These are phyloP conservation scores for Trichophyton equinum DNA, from an alignment of 2,329 filamentous ascomycete genomes.

Conservation along the genomic window DNA sequence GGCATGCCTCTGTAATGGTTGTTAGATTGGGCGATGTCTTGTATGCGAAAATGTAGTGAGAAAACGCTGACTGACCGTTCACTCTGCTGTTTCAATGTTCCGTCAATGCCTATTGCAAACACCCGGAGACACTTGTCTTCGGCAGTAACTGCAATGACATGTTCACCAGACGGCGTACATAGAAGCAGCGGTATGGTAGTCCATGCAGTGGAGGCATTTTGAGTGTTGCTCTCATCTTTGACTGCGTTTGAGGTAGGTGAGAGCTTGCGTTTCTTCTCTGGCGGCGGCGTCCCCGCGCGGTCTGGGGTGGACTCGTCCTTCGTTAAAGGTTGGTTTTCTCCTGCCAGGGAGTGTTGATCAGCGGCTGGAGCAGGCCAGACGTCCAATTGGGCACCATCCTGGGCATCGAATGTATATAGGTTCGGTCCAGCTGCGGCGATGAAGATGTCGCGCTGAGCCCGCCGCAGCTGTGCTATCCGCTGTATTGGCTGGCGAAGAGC, in stretches of 20 bases:
- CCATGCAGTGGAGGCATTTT: constrained; percentile 7
- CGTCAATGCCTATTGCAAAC: constrained; percentile 53
- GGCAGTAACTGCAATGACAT: constrained; percentile 68
- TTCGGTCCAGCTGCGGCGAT: constrained; percentile 62
- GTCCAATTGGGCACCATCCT: constrained; percentile 46
- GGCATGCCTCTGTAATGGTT: constrained; percentile 55
- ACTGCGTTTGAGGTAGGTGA: constrained; percentile 19
- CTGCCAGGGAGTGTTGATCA: neutral
- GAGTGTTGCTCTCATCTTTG: constrained; percentile 16
- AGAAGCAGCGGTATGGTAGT: constrained; percentile 59
- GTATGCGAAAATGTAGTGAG: neutral
- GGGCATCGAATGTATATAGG: constrained; percentile 54
- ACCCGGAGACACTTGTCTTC: constrained; percentile 88
- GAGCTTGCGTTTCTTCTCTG: constrained; percentile 35
- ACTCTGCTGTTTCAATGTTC: constrained; percentile 54
- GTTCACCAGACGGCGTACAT: constrained; percentile 48
- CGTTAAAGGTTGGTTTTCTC: neutral
- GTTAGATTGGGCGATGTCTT: constrained; percentile 17
- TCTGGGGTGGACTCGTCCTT: neutral
- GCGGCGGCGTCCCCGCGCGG: constrained; percentile 23
- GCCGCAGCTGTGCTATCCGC: constrained; percentile 38
- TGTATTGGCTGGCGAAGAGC: constrained; percentile 47
- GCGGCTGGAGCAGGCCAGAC: constrained; percentile 40
- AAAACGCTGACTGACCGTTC: constrained; percentile 45
- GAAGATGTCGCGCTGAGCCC: constrained; percentile 37